Percentiles rank a stretch among this genome's conserved stretches.
These are phyloP conservation scores for Umbelopsis isabellina DNA, from an alignment of 192 early-diverging fungal species.

Conservation along the genomic window DNA sequence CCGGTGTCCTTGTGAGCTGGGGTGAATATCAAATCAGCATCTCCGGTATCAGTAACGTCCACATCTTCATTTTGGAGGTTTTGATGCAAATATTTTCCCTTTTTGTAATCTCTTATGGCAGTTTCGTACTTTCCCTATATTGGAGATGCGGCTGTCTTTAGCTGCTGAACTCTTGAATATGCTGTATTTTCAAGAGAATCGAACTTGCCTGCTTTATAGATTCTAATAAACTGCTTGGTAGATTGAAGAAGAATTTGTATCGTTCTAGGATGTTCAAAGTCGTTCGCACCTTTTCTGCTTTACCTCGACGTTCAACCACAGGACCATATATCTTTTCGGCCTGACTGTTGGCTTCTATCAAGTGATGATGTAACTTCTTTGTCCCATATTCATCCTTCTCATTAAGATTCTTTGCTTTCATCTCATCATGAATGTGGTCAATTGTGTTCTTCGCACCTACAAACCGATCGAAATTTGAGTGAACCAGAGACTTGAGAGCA, in stretches of 20 bases:
- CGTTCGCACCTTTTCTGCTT: slow-evolving; percentile 88
- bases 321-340: slow-evolving; percentile 88
- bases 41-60: slow-evolving; percentile 27
- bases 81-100: slow-evolving; percentile 83
- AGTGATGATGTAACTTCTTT: slow-evolving; percentile 62
- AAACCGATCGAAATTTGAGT: slow-evolving; percentile 97
- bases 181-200: background rate
- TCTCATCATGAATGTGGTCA: slow-evolving; percentile 91
- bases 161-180: background rate
- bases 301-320: slow-evolving; percentile 79
- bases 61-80: slow-evolving; percentile 43
- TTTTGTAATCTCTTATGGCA: slow-evolving; percentile 95
- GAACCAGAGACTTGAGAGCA: slow-evolving; percentile 85
- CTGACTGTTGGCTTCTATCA: slow-evolving; percentile 66
- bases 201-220: slow-evolving; percentile 73
- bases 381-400: slow-evolving; percentile 82
- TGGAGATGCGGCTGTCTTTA: background rate
- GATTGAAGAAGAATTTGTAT: slow-evolving; percentile 96
- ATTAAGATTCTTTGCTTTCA: slow-evolving; percentile 85
- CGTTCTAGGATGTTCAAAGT: slow-evolving; percentile 91
- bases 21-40: slow-evolving; percentile 14
- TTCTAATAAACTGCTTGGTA: slow-evolving; percentile 87
- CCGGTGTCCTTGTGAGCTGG: slow-evolving; percentile 29
- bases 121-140: slow-evolving; percentile 79
- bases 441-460: slow-evolving; percentile 95